A percentile compares a stretch with the other conserved stretches of the same genome.
Conservation (phyloP, 306 rosid genomes). For the Gastrolobium villosum region DNA sequence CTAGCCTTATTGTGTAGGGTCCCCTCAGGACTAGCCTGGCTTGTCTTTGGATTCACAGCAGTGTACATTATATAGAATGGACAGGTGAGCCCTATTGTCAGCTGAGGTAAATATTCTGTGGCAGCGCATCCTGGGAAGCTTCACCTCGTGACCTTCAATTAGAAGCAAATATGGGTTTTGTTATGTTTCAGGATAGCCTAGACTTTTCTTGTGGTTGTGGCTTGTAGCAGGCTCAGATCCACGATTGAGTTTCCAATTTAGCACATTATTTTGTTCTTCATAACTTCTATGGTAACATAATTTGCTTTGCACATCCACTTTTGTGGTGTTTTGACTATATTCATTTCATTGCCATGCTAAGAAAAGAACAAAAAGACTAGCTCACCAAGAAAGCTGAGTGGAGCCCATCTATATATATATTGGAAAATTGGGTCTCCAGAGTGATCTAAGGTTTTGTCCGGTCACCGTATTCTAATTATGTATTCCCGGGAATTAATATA, state of each 20-base stretch:
- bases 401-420: background rate
- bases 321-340: conserved; percentile 29
- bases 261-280: conserved; percentile 27
- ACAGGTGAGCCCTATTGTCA: conserved; percentile 24
- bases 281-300: background rate
- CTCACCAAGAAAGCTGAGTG: background rate
- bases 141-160: conserved; percentile 16
- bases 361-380: background rate
- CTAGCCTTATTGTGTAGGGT: conserved; percentile 35
- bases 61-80: conserved; percentile 23
- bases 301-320: background rate
- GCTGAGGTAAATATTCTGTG: conserved; percentile 24
- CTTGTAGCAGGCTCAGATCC: background rate
- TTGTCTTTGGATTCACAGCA: conserved; percentile 28
- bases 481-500: too few relatives aligned
- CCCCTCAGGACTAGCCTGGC: conserved; percentile 4
- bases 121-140: background rate
- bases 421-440: too few relatives aligned
- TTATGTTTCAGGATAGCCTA: conserved; percentile 22
- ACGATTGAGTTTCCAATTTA: conserved; percentile 8
- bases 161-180: conserved; percentile 7
- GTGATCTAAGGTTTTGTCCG: too few relatives aligned
- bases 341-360: background rate
- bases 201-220: conserved; percentile 31
- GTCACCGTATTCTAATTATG: too few relatives aligned